Percentiles rank a stretch among this genome's conserved stretches.
Conservation (phyloP, 768 basidiomycete species). For the Suillus americanus region DNA sequence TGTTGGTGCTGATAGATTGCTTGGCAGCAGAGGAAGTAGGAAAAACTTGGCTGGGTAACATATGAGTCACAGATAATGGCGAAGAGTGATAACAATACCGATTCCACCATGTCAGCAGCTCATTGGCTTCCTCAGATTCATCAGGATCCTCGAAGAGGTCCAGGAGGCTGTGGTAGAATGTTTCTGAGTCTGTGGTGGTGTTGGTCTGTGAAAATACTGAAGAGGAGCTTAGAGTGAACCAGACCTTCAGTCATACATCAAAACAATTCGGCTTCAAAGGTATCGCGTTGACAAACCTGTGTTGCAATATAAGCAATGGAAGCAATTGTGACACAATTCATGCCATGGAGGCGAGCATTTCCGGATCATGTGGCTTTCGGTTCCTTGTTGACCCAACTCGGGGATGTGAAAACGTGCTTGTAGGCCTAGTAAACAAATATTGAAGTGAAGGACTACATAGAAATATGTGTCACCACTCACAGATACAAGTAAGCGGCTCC, state of each 20-base stretch:
- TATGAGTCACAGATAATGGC: not conserved
- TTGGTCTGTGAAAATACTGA: constrained; percentile 19
- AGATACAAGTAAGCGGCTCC: constrained; percentile 19
- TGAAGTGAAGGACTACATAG: not conserved
- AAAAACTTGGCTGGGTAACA: constrained; percentile 8
- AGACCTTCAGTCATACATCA: constrained; percentile 7
- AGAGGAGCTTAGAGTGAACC: constrained; percentile 18
- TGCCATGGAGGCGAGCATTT: too few relatives aligned
- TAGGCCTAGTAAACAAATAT: constrained; percentile 19
- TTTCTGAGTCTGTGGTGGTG: constrained; percentile 22
- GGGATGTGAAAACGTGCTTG: constrained; percentile 31
- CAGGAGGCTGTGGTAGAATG: constrained; percentile 21
- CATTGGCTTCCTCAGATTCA: constrained; percentile 15
- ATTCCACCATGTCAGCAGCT: constrained; percentile 21
- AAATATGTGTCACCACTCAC: too few relatives aligned
- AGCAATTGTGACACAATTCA: constrained; percentile 4
- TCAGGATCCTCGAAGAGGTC: constrained; percentile 20
- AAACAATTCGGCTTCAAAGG: not conserved
- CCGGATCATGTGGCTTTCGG: constrained; percentile 18
- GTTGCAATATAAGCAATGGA: constrained; percentile 24
- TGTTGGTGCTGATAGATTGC: not conserved
- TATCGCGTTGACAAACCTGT: constrained; percentile 8
- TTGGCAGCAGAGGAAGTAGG: not conserved
- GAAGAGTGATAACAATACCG: not conserved
- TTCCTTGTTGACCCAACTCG: constrained; percentile 28